A percentile compares a stretch with the other conserved stretches of the same genome.
These are phyloP conservation scores for Magnolia changhungtana DNA, from an alignment of 164 flowering plant species.

Conservation along the genomic window DNA sequence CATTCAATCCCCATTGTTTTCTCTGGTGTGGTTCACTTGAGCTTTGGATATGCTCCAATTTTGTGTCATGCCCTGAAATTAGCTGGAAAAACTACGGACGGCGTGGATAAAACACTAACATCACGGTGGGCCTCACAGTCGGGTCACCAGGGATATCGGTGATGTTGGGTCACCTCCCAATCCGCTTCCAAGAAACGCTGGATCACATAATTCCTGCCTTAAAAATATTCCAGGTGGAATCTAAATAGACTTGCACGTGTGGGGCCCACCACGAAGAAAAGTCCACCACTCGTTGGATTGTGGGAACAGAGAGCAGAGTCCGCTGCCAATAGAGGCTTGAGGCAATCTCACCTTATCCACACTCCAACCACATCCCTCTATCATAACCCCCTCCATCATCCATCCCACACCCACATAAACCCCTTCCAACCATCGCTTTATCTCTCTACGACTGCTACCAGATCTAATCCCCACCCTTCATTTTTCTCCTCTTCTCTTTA, in stretches of 20 bases:
- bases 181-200: too few species aligned
- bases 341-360: constrained; percentile 99
- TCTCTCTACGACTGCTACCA: neutral
- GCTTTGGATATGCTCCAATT: too few species aligned
- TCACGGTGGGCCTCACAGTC: too few species aligned
- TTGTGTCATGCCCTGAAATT: too few species aligned
- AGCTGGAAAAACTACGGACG: too few species aligned
- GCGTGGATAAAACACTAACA: too few species aligned
- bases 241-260: neutral
- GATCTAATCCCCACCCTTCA: neutral
- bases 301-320: constrained; percentile 7
- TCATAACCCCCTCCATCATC: constrained; percentile 26
- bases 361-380: constrained; percentile 72
- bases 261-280: neutral
- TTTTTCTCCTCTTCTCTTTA: neutral
- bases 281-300: constrained; percentile 9
- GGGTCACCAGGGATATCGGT: too few species aligned
- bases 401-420: constrained; percentile 18
- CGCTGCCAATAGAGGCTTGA: constrained; percentile 62
- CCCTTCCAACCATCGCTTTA: constrained; percentile 3
- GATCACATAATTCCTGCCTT: too few species aligned
- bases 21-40: too few species aligned
- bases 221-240: neutral
- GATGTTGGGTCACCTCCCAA: too few species aligned
- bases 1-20: too few species aligned